Base-by-base conservation (phyloP, 768 basidiomycete species). In the Lepiota venenata region DNA sequence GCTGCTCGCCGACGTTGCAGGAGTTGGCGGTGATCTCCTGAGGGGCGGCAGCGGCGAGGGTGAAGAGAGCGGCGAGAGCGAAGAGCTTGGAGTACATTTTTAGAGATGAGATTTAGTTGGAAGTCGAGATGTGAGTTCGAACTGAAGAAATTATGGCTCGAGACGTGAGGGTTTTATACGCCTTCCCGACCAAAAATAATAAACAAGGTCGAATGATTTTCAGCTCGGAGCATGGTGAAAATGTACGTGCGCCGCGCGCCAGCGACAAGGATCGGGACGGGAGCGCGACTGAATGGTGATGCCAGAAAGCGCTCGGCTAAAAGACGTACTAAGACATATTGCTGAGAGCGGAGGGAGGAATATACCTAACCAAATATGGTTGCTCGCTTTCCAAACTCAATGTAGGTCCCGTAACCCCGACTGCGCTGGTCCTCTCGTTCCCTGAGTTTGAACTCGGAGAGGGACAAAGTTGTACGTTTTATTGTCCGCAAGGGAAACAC, bases 131-230 rank as follows among this genome's bases (percentile, higher is more conserved):
- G 50, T 18, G 52, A 53, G 56, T 60, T 55, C 18, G 61, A 58
- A 46, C 50, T 57, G 61, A 59, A 60, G 40, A 55, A 59, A 12
- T 56, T 14, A 12, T 60, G n/a, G 59, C 29, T 60, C 43, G 15
- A 25, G 29, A 46, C 4, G 39, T 52, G 40, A 44, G 60, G 51
- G 60, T 18, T 27, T 48, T 36, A 16, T 46, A 21, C 29, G 57
- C 37, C 35, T 29, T 25, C 47, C 20, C 59, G 44, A 46, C 63
- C 61, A 25, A 25, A 5, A 25, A 25, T 25, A 25, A 25, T 25
- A 25, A 50, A 62, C 50, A 7, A 58, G 50, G 39, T 52, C 58
- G 48, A 61, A 44, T 11, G 32, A 32, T 32, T 32, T 32, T 32
- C 8, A 32, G 32, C 32, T 11, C 8, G 32, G 32, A 11, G 10